Evolutionary conservation across 2,329 filamentous ascomycete genomes (phyloP).

Genomic region (Hypoxylon sp.): DNA sequence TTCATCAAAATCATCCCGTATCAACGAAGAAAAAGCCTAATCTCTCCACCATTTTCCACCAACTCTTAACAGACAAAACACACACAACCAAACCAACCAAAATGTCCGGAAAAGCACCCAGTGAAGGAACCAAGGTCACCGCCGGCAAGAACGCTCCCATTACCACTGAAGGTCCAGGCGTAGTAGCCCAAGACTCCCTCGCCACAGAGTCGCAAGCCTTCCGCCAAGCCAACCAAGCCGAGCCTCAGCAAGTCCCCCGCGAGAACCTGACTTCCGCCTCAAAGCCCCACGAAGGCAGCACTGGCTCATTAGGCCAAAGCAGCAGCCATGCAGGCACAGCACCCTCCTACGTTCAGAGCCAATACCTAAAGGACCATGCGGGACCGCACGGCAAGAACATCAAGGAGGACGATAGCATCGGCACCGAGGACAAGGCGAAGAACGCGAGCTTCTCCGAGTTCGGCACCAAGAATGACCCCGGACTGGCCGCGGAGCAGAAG

Average conservation of each 20-base stretch:
- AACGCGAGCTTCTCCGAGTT: slow-evolving; percentile 61
- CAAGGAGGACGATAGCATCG: slow-evolving; percentile 57
- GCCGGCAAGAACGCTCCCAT: slow-evolving; percentile 64
- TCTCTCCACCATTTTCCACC: slow-evolving; percentile 24
- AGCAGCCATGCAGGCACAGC: slow-evolving; percentile 50
- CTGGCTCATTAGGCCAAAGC: slow-evolving; percentile 60
- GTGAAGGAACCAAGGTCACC: slow-evolving; percentile 61
- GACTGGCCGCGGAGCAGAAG: slow-evolving; percentile 61
- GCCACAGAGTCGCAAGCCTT: slow-evolving; percentile 77
- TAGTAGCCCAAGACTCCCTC: slow-evolving; percentile 77
- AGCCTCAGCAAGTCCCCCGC: slow-evolving; percentile 67
- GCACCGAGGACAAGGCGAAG: slow-evolving; percentile 57
- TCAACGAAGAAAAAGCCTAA: neutral
- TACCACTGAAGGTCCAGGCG: slow-evolving; percentile 74
- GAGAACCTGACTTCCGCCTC: slow-evolving; percentile 36
- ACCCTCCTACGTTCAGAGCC: slow-evolving; percentile 58
- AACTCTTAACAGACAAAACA: slow-evolving; percentile 22
- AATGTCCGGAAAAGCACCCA: slow-evolving; percentile 50
- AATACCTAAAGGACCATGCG: slow-evolving; percentile 52
- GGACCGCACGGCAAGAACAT: slow-evolving; percentile 63
- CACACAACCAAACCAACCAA: slow-evolving; percentile 11
- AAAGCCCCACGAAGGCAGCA: slow-evolving; percentile 54
- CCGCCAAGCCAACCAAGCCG: slow-evolving; percentile 69
- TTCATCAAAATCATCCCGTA: neutral
- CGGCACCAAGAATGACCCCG: slow-evolving; percentile 65